Percentiles rank a stretch among this genome's conserved stretches.
These are phyloP conservation scores for Botrytis hyacinthi DNA, from an alignment of 2,329 filamentous ascomycete species.

Conservation along the genomic window DNA sequence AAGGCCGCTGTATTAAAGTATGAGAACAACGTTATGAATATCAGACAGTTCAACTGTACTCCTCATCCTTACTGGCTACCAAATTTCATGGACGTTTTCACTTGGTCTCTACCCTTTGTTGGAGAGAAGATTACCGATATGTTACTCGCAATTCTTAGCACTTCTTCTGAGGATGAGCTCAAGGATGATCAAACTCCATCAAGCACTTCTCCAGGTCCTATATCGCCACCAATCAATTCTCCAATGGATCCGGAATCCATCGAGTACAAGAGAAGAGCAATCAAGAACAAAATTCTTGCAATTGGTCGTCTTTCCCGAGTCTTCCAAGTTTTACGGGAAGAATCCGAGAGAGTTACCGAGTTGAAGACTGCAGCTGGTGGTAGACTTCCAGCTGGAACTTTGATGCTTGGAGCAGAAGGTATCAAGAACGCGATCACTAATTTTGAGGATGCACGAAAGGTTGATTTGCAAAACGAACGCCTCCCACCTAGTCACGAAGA, in stretches of 20 bases:
- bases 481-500: constrained; percentile 91
- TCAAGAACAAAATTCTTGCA: constrained; percentile 99
- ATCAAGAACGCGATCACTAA: constrained; percentile 98
- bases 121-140: constrained; percentile 99
- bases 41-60: constrained; percentile 98
- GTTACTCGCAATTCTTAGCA: constrained; percentile 97
- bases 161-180: constrained; percentile 97
- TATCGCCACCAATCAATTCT: constrained; percentile 66
- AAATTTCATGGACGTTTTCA: constrained; percentile 99
- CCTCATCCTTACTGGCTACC: constrained; percentile 99
- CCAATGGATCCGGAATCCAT: constrained; percentile 74
- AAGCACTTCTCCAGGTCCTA: constrained; percentile 57
- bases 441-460: constrained; percentile 95
- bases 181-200: constrained; percentile 81
- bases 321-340: constrained; percentile 96
- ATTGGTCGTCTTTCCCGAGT: constrained; percentile 95
- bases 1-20: constrained; percentile 99
- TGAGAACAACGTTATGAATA: constrained; percentile 99
- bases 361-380: constrained; percentile 96
- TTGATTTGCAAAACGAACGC: constrained; percentile 94
- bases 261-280: constrained; percentile 91
- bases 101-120: constrained; percentile 98
- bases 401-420: constrained; percentile 96
- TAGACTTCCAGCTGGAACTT: constrained; percentile 85
- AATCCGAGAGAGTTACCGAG: constrained; percentile 94